phyloP scores from a whole-genome alignment of 352 stramenopile genomes.

The Pythium dissimile region DNA sequence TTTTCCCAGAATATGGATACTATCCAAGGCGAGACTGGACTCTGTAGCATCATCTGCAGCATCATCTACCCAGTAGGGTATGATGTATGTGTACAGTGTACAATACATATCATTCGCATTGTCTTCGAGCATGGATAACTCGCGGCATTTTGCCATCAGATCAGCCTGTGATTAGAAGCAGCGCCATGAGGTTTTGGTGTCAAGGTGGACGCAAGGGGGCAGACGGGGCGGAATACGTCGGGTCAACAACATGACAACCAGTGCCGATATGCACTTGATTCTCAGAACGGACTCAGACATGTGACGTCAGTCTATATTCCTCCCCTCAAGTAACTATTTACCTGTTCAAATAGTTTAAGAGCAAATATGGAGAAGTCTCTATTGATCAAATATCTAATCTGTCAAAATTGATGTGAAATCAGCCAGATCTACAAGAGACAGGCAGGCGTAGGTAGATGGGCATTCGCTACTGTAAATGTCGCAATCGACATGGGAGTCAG shows the following conservation, averaged over 20 bases:
- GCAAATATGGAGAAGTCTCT: background rate
- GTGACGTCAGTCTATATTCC: conserved; percentile 14
- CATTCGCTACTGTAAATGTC: conserved; percentile 10
- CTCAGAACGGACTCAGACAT: conserved; percentile 6
- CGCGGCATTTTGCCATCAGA: too few relatives aligned
- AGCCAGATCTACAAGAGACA: conserved; percentile 7
- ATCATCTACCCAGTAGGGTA: too few relatives aligned
- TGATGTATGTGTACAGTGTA: too few relatives aligned
- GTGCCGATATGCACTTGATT: conserved; percentile 3
- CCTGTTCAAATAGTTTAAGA: background rate
- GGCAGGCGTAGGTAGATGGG: background rate
- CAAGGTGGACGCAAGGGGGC: background rate
- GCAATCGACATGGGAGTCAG: conserved; percentile 3
- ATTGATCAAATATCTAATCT: background rate
- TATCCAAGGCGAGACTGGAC: too few relatives aligned
- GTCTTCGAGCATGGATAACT: too few relatives aligned
- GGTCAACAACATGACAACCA: background rate
- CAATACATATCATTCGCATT: too few relatives aligned
- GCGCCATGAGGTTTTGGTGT: background rate
- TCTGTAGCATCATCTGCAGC: too few relatives aligned
- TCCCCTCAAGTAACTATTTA: background rate
- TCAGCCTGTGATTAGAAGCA: too few relatives aligned
- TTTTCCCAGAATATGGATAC: too few relatives aligned
- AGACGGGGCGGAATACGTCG: conserved; percentile 2
- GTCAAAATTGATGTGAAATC: background rate